Conservation (phyloP, 202 grass and related monocot species). For the Digitaria exilis region DNA sequence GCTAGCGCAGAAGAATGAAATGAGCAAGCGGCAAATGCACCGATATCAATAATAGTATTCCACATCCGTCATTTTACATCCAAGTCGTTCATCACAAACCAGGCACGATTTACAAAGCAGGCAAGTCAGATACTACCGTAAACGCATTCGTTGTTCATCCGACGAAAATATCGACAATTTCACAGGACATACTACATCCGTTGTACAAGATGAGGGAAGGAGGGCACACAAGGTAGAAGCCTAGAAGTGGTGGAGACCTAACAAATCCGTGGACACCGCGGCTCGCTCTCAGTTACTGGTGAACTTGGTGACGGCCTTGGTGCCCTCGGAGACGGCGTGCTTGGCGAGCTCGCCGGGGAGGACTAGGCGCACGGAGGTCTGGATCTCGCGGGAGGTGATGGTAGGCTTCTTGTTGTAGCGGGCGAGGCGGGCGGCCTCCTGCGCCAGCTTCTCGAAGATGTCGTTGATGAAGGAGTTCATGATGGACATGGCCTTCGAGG, state of each 20-base stretch:
- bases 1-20: background rate
- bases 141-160: background rate
- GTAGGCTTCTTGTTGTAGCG: constrained; percentile 83
- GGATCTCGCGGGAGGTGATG: constrained; percentile 79
- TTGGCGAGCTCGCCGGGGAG: constrained; percentile 70
- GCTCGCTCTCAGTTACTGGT: constrained; percentile 46
- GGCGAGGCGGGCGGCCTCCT: constrained; percentile 54
- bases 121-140: background rate
- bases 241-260: too few species aligned
- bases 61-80: constrained; percentile 35
- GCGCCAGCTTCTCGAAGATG: constrained; percentile 67
- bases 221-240: background rate
- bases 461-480: constrained; percentile 87
- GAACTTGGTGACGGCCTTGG: constrained; percentile 84
- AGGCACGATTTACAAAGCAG: constrained; percentile 31
- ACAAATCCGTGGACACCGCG: too few species aligned
- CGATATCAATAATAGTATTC: too few species aligned
- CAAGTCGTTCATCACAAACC: constrained; percentile 25
- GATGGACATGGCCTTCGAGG: constrained; percentile 85
- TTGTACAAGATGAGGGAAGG: background rate
- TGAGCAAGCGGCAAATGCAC: background rate
- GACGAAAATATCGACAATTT: background rate
- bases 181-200: background rate
- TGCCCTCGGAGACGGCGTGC: constrained; percentile 71
- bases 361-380: constrained; percentile 73